Conservation (phyloP, 2,329 filamentous ascomycete genomes). For the Trichoderma aggressivum region DNA sequence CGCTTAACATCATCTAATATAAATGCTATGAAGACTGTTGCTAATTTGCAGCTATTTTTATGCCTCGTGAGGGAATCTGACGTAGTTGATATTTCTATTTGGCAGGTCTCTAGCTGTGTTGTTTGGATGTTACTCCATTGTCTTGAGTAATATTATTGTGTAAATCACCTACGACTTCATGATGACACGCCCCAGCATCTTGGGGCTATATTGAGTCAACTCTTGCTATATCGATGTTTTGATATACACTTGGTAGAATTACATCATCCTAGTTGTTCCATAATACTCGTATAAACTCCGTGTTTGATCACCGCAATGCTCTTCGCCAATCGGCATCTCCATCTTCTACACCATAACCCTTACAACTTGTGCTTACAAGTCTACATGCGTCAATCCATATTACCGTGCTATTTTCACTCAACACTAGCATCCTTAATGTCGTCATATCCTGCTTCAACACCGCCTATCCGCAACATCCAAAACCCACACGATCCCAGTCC, state of each 20-base stretch:
- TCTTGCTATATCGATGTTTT: not conserved
- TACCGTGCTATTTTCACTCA: not conserved
- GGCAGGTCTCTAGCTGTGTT: not conserved
- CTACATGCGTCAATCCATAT: not conserved
- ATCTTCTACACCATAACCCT: not conserved
- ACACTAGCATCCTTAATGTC: not conserved
- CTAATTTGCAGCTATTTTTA: not conserved
- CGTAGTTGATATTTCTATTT: not conserved
- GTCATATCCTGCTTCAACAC: not conserved
- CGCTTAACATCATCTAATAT: not conserved
- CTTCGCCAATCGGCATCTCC: not conserved
- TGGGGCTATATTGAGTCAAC: not conserved
- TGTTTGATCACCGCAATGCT: not conserved
- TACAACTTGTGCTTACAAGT: not conserved
- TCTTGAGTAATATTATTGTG: not conserved
- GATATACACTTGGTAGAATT: not conserved
- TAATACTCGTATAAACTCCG: not conserved
- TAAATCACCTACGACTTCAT: not conserved
- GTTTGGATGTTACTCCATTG: not conserved
- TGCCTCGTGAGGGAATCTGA: not conserved
- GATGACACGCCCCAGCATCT: not conserved
- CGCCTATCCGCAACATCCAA: not conserved
- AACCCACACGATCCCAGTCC: not conserved
- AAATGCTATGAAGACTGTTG: not conserved
- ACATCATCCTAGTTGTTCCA: not conserved